Base-by-base conservation (phyloP, 495 filamentous ascomycete genomes). In the Penicillium steckii region DNA sequence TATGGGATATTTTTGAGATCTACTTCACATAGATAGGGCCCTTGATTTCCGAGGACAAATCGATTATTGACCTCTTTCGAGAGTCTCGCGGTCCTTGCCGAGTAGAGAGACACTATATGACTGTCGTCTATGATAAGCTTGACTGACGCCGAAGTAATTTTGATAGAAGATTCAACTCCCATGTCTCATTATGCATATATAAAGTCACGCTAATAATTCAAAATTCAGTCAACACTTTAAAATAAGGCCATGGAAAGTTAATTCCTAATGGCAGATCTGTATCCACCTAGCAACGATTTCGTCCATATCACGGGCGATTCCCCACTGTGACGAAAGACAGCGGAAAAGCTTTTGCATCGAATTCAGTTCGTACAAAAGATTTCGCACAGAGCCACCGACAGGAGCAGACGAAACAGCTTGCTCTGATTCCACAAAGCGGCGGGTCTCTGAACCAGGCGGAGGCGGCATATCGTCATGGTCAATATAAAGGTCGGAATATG, bases 271-370 rank as follows among this genome's bases (percentile, higher is more conserved):
- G 48, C 71, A 77, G 1, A 76, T 53, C 8, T 67, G 61, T 52
- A 76, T 79, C 76, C 76, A 79, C 40, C 70, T 59, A 8, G 73
- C 66, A 37, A 77, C 50, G 37, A 77, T 69, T 33, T 75, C 68
- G 44, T 73, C 74, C 76, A 79, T 79, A 47, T 79, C 73, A 60
- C 69, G 67, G 17, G 76, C 76, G 49, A 79, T 69, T 0, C 75
- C 74, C 75, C 75, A 79, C 49, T 79, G 75, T 3, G 69, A 71
- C 15, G 62, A 68, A 3, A 79, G 56, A 46, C 75, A 77, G 15
- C 73, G 66, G 48, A 79, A 77, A 3, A 79, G 59, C 53, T 77
- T 79, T 54, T 76, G 75, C 61, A 77, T 75, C 13, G 73, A 75
- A 46, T 77, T 77, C 48, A 79, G 59, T 48, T 79, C 75, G 57